Evolutionary conservation across 2,329 filamentous ascomycete genomes (phyloP).

Genomic region (Penicillium glabrum): DNA sequence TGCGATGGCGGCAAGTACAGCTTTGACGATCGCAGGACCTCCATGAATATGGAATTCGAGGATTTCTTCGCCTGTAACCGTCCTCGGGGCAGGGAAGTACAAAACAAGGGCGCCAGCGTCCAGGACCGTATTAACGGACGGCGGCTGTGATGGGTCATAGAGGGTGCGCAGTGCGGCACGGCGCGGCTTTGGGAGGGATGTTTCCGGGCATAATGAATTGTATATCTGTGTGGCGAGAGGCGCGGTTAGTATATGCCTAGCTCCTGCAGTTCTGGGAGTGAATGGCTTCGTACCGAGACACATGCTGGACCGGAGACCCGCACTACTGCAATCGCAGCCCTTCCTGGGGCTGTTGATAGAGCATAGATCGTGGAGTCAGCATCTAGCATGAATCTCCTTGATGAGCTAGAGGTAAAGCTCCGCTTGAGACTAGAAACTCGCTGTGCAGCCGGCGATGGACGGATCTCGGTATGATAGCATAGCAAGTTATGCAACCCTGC

Average conservation of each 20-base stretch:
- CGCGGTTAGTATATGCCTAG: constrained; percentile 13
- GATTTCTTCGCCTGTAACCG: constrained; percentile 88
- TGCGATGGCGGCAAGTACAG: constrained; percentile 76
- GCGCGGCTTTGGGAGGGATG: constrained; percentile 57
- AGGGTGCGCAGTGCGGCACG: constrained; percentile 73
- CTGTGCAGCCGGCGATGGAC: constrained; percentile 3
- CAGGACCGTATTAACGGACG: constrained; percentile 49
- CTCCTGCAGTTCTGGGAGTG: background rate
- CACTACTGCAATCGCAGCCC: constrained; percentile 87
- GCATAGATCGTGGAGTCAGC: constrained; percentile 76
- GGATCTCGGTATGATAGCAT: constrained; percentile 12
- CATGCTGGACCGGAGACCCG: constrained; percentile 81
- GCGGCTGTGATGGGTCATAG: constrained; percentile 55
- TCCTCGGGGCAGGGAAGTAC: constrained; percentile 77
- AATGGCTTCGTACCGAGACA: constrained; percentile 53
- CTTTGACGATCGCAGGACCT: constrained; percentile 82
- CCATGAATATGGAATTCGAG: constrained; percentile 95
- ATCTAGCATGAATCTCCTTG: constrained; percentile 21
- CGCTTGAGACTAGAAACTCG: constrained; percentile 7
- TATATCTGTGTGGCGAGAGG: constrained; percentile 55
- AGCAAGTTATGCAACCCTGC: constrained; percentile 7
- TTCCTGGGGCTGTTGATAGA: constrained; percentile 79
- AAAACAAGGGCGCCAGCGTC: constrained; percentile 80
- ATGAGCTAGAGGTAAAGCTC: constrained; percentile 23
- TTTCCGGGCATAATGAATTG: constrained; percentile 59